These are phyloP conservation scores for Candida lessepsii DNA, from an alignment of 805 yeast genomes.

Conservation along the genomic window DNA sequence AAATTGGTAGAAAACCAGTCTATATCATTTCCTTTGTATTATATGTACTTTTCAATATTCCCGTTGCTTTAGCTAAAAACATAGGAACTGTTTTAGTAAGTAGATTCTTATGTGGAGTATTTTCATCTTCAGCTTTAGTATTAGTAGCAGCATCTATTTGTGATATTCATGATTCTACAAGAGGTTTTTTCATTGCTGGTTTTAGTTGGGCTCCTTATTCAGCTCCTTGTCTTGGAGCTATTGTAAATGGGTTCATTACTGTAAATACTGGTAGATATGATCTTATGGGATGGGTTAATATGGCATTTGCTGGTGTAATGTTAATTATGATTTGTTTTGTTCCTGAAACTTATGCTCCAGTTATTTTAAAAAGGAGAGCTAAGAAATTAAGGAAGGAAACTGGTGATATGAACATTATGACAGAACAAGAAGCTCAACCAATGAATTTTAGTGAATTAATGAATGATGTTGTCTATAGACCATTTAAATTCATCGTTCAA, in stretches of 20 bases:
- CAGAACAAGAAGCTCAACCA: slow-evolving; percentile 87
- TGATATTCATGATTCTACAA: slow-evolving; percentile 76
- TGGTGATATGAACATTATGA: slow-evolving; percentile 81
- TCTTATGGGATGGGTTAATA: slow-evolving; percentile 82
- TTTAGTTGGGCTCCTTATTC: slow-evolving; percentile 92
- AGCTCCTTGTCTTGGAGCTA: slow-evolving; percentile 89
- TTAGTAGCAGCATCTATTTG: slow-evolving; percentile 90
- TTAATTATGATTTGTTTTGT: slow-evolving; percentile 62
- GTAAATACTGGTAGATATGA: slow-evolving; percentile 68
- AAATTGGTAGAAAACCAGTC: slow-evolving; percentile 81
- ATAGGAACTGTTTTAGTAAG: slow-evolving; percentile 78
- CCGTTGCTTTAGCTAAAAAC: slow-evolving; percentile 81
- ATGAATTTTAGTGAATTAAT: slow-evolving; percentile 66
- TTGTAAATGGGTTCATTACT: slow-evolving; percentile 82
- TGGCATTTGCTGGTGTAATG: slow-evolving; percentile 88
- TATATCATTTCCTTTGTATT: slow-evolving; percentile 73
- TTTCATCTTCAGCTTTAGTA: slow-evolving; percentile 77
- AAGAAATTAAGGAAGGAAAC: slow-evolving; percentile 68
- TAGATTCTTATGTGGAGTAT: slow-evolving; percentile 85
- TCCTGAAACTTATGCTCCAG: slow-evolving; percentile 94
- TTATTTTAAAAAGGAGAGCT: slow-evolving; percentile 68
- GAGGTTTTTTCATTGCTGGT: slow-evolving; percentile 88
- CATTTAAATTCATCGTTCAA: slow-evolving; percentile 69
- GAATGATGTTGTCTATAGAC: slow-evolving; percentile 72
- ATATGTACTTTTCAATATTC: slow-evolving; percentile 78